Conservation (phyloP, 257 asterid species). For the Gardenia jasminoides region DNA sequence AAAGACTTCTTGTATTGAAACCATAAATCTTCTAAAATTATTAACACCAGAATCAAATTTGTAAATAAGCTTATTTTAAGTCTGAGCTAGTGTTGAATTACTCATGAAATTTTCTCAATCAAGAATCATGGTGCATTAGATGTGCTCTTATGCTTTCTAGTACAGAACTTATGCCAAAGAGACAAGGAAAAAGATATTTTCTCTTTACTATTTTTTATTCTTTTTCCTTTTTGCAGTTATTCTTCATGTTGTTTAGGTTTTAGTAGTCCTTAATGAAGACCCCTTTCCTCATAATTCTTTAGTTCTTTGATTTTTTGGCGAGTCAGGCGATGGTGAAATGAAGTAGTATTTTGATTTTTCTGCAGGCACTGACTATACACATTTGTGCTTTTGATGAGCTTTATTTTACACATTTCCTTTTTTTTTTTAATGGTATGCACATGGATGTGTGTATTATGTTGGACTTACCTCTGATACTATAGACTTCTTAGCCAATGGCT, state of each 20-base stretch:
- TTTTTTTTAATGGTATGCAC: constrained; percentile 34
- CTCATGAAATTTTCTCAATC: too few relatives aligned
- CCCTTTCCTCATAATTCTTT: not conserved
- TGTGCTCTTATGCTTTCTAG: too few relatives aligned
- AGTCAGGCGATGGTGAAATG: too few relatives aligned
- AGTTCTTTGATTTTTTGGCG: not conserved
- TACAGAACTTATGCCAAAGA: too few relatives aligned
- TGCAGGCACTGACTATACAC: not conserved
- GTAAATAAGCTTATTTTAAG: too few relatives aligned
- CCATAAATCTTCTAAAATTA: too few relatives aligned
- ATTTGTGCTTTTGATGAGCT: not conserved
- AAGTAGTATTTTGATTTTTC: not conserved
- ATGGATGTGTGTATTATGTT: constrained; percentile 89
- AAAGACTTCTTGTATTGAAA: not conserved
- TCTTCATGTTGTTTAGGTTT: not conserved
- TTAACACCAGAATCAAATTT: too few relatives aligned
- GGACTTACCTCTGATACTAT: constrained; percentile 80
- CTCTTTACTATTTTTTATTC: too few relatives aligned
- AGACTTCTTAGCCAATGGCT: constrained; percentile 91
- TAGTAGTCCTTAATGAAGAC: not conserved
- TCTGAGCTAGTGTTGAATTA: too few relatives aligned
- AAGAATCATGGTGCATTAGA: too few relatives aligned
- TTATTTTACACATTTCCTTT: not conserved
- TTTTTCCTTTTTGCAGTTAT: not conserved
- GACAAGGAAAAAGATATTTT: too few relatives aligned